Evolutionary conservation across 345 rosid species (phyloP), one percentile per base, ranked within the genome.

Genomic region (Populus ilicifolia): DNA sequence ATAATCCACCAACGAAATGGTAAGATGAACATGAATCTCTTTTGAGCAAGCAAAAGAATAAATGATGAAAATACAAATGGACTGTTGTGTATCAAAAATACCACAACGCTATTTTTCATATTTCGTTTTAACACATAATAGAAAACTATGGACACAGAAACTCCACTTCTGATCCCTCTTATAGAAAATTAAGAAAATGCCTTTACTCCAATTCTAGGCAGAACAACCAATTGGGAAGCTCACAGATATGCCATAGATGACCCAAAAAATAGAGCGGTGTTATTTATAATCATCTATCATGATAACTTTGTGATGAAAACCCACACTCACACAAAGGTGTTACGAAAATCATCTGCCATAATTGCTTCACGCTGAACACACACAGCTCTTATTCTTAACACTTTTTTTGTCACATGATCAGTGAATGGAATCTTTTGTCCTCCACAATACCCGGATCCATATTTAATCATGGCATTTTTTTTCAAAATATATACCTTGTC

Each of bases 401-500:
- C 46, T 9, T 13, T 2, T 2, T 71, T 29, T 4, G 25, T 29
- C 14, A n/a, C 73, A 43, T 16, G 27, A 46, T 5, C 5, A 70
- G 61, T 48, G 50, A 46, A 46, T 27, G 3, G 39, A 27, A 46
- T 46, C 27, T 44, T 11, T 72, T 54, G 3, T 56, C 46, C 33
- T 17, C 35, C n/a, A 61, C 56, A 41, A 33, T 17, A 36, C 8
- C 4, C 39, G n/a, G n/a, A 6, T 20, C 11, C 21, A 30, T 38
- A 56, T 25, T 25, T 25, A n/a, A n/a, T 36, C 29, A 12, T 62
- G 44, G 27, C 71, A 43, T 67, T 35, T 69, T 71, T n/a, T 30
- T 25, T 63, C 39, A 41, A 63, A 50, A 71, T 73, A 69, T 43
- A 46, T 85, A 90, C 99, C 98, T 93, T 92, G 83, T 90, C 98